Evolutionary conservation across 306 rosid species (phyloP).

Genomic region (Potentilla sterilis): DNA sequence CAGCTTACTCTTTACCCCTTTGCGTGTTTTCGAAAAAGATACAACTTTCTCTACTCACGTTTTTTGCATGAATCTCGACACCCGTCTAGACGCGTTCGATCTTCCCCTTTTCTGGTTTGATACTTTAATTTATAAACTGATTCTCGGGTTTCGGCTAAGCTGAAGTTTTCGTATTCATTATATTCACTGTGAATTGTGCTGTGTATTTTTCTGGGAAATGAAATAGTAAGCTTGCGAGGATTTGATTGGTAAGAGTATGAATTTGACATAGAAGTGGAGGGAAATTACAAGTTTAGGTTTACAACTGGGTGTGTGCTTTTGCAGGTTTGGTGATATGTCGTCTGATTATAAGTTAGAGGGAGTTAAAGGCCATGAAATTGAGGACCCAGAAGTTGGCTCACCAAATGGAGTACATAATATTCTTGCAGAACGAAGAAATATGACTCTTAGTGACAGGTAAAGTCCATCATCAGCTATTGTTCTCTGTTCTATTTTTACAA

Average conservation of each 20-base stretch:
- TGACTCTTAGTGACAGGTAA: conserved; percentile 53
- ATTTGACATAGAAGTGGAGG: neutral
- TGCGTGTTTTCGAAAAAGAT: conserved; percentile 60
- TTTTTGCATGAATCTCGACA: conserved; percentile 23
- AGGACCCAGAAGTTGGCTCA: conserved; percentile 43
- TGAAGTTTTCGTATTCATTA: neutral
- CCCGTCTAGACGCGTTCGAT: conserved; percentile 8
- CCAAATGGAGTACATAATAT: conserved; percentile 30
- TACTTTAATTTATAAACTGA: neutral
- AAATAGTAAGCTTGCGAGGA: neutral
- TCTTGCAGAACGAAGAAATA: conserved; percentile 55
- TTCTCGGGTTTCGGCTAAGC: neutral
- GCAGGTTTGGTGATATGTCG: conserved; percentile 47
- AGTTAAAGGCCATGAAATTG: conserved; percentile 34
- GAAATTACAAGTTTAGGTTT: neutral
- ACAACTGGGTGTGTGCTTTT: neutral
- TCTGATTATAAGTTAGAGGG: conserved; percentile 51
- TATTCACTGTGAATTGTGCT: neutral
- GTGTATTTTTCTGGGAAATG: neutral
- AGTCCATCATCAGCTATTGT: conserved; percentile 12
- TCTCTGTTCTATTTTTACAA: neutral
- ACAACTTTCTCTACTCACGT: conserved; percentile 18
- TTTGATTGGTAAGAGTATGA: neutral
- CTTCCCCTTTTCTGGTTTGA: neutral
- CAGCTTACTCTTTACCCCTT: conserved; percentile 25